Percentiles rank a stretch among this genome's conserved stretches.
Conservation (phyloP, 2,329 filamentous ascomycete species). For the Massarina eburnea region DNA sequence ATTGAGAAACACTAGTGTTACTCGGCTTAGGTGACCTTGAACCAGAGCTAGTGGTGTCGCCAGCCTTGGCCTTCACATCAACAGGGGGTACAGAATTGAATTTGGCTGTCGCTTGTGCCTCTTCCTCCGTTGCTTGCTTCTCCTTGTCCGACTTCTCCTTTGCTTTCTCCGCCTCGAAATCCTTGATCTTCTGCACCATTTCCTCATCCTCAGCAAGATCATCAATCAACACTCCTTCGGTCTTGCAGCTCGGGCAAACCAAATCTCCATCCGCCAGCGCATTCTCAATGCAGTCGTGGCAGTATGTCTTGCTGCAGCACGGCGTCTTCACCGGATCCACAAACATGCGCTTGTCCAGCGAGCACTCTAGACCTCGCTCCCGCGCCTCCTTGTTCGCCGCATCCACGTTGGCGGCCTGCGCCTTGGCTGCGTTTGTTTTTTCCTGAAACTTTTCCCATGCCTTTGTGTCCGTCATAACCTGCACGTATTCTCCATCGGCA, state of each 20-base stretch:
- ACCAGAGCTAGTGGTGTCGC: slow-evolving; percentile 19
- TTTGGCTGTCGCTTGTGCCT: slow-evolving; percentile 24
- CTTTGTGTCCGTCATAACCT: slow-evolving; percentile 91
- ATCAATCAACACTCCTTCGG: slow-evolving; percentile 89
- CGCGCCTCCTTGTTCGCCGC: slow-evolving; percentile 83
- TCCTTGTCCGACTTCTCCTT: slow-evolving; percentile 47
- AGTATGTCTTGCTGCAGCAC: slow-evolving; percentile 97
- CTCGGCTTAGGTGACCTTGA: slow-evolving; percentile 20
- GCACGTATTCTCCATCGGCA: slow-evolving; percentile 94
- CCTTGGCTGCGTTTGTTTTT: slow-evolving; percentile 83
- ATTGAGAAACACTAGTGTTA: slow-evolving; percentile 15
- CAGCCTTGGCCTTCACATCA: slow-evolving; percentile 24
- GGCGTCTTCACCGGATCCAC: slow-evolving; percentile 98
- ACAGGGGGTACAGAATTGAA: slow-evolving; percentile 25
- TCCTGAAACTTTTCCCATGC: slow-evolving; percentile 97
- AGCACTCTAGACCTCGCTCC: slow-evolving; percentile 86
- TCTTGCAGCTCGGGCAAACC: slow-evolving; percentile 87
- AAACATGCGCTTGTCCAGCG: slow-evolving; percentile 97
- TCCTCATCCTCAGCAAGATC: slow-evolving; percentile 83
- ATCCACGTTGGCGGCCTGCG: slow-evolving; percentile 75
- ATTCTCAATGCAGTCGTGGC: slow-evolving; percentile 99
- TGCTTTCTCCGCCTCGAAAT: slow-evolving; percentile 62
- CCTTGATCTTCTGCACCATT: slow-evolving; percentile 73
- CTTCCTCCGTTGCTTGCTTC: slow-evolving; percentile 40
- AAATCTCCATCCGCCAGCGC: slow-evolving; percentile 98